Percentiles rank a stretch among this genome's conserved stretches.
Conservation (phyloP, 2,329 filamentous ascomycete genomes). For the Cryphonectria nitschkei region DNA sequence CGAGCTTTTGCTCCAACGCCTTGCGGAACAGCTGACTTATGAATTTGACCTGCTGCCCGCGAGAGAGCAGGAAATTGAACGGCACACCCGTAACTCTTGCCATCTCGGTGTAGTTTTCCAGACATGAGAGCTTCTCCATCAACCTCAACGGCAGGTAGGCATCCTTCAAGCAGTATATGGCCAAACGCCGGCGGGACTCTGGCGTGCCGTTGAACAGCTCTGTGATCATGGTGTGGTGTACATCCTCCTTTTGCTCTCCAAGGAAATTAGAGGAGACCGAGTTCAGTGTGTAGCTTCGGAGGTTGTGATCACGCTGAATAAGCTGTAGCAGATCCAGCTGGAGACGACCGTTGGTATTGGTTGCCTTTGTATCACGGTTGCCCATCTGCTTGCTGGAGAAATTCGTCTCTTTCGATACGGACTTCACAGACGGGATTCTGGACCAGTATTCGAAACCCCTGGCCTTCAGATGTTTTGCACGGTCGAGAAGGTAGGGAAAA, state of each 20-base stretch:
- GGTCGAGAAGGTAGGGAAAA: constrained; percentile 91
- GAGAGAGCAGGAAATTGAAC: constrained; percentile 89
- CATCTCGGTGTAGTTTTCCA: constrained; percentile 99
- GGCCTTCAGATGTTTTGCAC: constrained; percentile 83
- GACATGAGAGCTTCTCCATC: constrained; percentile 96
- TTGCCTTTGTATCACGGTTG: constrained; percentile 89
- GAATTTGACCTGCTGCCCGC: constrained; percentile 97
- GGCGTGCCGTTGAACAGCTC: constrained; percentile 96
- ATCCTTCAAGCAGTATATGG: constrained; percentile 96
- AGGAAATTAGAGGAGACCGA: constrained; percentile 94
- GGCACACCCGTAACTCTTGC: constrained; percentile 98
- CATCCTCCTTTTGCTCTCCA: constrained; percentile 97
- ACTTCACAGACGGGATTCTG: constrained; percentile 71
- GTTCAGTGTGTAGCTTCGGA: constrained; percentile 96
- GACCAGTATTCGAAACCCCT: constrained; percentile 85
- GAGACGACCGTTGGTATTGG: constrained; percentile 91
- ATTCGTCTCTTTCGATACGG: constrained; percentile 76
- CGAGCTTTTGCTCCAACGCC: constrained; percentile 87
- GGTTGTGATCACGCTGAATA: constrained; percentile 90
- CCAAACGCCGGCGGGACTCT: constrained; percentile 86
- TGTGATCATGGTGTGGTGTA: constrained; percentile 99
- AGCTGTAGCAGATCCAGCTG: constrained; percentile 95
- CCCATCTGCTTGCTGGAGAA: constrained; percentile 99
- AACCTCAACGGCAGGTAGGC: constrained; percentile 91
- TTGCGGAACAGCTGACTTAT: constrained; percentile 97